Evolutionary conservation across 495 filamentous ascomycete species (phyloP).

Genomic region (Margaritispora aquatica): DNA sequence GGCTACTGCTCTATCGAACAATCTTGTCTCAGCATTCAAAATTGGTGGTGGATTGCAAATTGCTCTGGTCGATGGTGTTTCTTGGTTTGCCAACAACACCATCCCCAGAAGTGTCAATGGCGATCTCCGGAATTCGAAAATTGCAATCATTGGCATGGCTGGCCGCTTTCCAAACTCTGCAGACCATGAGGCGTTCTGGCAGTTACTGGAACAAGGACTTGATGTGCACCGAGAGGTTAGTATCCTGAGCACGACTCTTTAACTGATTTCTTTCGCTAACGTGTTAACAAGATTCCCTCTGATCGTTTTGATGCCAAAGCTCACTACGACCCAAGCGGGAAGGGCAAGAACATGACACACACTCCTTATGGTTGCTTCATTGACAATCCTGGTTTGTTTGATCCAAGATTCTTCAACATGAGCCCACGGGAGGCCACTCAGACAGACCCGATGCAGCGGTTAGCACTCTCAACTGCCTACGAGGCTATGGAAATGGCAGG

Average conservation of each 20-base stretch:
- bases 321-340: slow-evolving; percentile 45
- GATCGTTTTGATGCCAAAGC: slow-evolving; percentile 37
- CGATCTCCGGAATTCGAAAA: slow-evolving; percentile 59
- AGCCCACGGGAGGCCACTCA: slow-evolving; percentile 86
- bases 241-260: too few species aligned
- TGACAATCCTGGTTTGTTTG: slow-evolving; percentile 53
- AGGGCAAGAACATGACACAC: slow-evolving; percentile 71
- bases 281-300: slow-evolving; percentile 31
- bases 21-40: slow-evolving; percentile 35
- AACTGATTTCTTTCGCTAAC: too few species aligned
- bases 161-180: slow-evolving; percentile 31
- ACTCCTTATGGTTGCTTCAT: slow-evolving; percentile 45
- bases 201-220: slow-evolving; percentile 32
- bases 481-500: slow-evolving; percentile 91
- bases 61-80: slow-evolving; percentile 30
- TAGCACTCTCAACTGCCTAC: slow-evolving; percentile 79
- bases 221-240: slow-evolving; percentile 22
- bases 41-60: slow-evolving; percentile 35
- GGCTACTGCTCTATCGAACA: slow-evolving; percentile 20
- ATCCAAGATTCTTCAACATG: slow-evolving; percentile 93
- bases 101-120: slow-evolving; percentile 71
- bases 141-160: slow-evolving; percentile 39
- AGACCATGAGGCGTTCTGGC: slow-evolving; percentile 37
- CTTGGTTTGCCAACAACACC: slow-evolving; percentile 48
- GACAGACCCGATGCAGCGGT: slow-evolving; percentile 84